Base-by-base conservation (phyloP, 177 flowering plant genomes). In the Vitis hybrid region DNA sequence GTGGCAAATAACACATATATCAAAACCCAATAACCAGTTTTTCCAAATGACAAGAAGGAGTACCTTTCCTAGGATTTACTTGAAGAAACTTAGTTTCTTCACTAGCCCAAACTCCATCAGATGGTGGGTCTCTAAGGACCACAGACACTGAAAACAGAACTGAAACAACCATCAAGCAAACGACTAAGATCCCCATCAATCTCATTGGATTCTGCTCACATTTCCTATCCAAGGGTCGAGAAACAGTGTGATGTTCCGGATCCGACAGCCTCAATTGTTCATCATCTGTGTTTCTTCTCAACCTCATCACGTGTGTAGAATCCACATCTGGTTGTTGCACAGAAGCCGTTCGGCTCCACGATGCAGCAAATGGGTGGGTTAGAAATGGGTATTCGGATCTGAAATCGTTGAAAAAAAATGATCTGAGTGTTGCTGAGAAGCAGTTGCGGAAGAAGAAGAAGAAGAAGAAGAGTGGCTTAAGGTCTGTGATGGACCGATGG, bases 111-210 rank as follows among this genome's bases (percentile, higher is more conserved):
- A 78, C 52, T 30, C 61, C 74, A 76, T 86, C 82, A 3, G 73
- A 64, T 2, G 83, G 81, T 24, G 79, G 84, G 74, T 81, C 84
- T 46, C 77, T 70, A 63, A 83, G 73, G 35, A 89, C 67, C 7
- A 78, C 70, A 3, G 83, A 79, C 15, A 87, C 66, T 0, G 88
- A 78, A 69, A 85, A 74, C 35, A 91, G 51, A 66, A 89, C 80
- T 0, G 92, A 79, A 49, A 82, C 35, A 18, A 76, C 74, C 83
- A 88, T 80, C 73, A 88, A 75, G 41, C 74, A 72, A 27, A 67
- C 86, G 54, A 79, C 79, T 11, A 80, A 53, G 27, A 85, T 55
- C 52, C 84, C 88, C 80, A 81, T 84, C 49, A 75, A n/a, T 67
- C 76, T 77, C 74, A 80, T 70, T 17, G 67, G 60, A 58, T 71